phyloP scores from a whole-genome alignment of 345 rosid genomes.

The Syzygium aqueum region DNA sequence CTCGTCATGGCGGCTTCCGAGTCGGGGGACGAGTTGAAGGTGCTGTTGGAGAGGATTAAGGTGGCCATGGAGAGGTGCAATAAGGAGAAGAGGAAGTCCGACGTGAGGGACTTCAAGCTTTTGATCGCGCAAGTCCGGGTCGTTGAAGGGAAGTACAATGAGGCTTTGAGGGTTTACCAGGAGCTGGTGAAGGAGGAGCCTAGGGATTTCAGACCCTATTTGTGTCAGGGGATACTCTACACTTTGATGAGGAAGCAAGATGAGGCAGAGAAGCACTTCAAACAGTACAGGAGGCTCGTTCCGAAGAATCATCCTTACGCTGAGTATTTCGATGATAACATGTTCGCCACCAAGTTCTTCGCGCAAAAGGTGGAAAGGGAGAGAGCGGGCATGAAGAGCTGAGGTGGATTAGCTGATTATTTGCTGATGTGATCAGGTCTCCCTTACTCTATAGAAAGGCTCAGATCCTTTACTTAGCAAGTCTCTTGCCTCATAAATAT shows the following conservation, averaged over 20 bases:
- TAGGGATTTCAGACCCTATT: conserved; percentile 82
- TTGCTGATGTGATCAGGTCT: not conserved
- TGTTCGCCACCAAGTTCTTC: conserved; percentile 58
- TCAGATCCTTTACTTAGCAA: not conserved
- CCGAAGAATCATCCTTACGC: conserved; percentile 81
- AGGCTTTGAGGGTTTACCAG: conserved; percentile 74
- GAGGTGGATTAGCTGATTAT: conserved; percentile 3
- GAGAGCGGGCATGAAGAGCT: conserved; percentile 22
- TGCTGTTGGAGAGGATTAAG: conserved; percentile 45
- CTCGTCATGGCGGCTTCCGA: conserved; percentile 63
- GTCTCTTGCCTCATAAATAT: not conserved
- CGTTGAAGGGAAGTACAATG: conserved; percentile 50
- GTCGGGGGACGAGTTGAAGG: conserved; percentile 31
- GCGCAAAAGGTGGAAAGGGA: conserved; percentile 50
- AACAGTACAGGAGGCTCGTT: conserved; percentile 69
- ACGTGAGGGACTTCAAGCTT: conserved; percentile 70
- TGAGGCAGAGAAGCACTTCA: conserved; percentile 81
- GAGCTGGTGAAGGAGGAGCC: conserved; percentile 87
- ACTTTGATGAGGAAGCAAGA: conserved; percentile 62
- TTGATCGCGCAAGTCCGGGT: conserved; percentile 70
- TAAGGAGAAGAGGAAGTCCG: conserved; percentile 56
- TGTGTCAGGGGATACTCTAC: conserved; percentile 84
- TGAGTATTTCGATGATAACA: conserved; percentile 68
- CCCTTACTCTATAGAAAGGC: not conserved
- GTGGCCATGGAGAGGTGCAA: conserved; percentile 66